These are phyloP conservation scores for Plicaturopsis crispa DNA, from an alignment of 768 basidiomycete species.

Conservation along the genomic window DNA sequence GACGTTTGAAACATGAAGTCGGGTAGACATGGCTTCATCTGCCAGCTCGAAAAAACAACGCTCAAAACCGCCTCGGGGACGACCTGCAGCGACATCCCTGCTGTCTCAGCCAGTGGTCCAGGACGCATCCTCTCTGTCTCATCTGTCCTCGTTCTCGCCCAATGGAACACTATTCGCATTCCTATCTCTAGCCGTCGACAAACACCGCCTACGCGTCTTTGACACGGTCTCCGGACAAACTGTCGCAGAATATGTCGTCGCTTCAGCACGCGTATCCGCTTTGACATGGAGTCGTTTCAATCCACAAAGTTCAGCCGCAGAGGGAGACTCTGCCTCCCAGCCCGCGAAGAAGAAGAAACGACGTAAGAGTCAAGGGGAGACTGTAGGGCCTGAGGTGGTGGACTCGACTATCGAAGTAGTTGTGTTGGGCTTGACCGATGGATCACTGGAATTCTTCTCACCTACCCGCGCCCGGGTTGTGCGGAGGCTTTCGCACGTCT, in stretches of 20 bases:
- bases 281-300: constrained; percentile 51
- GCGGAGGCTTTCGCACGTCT: constrained; percentile 46
- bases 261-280: constrained; percentile 46
- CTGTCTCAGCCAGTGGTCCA: constrained; percentile 50
- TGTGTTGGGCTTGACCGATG: constrained; percentile 54
- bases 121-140: constrained; percentile 32
- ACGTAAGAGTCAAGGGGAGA: constrained; percentile 31
- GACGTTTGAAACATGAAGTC: neutral
- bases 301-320: constrained; percentile 23
- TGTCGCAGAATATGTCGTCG: constrained; percentile 49
- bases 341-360: constrained; percentile 49
- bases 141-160: constrained; percentile 54
- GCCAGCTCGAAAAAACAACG: constrained; percentile 45
- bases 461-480: constrained; percentile 50
- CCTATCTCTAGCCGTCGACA: constrained; percentile 61
- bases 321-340: constrained; percentile 17
- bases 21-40: constrained; percentile 29
- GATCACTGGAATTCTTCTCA: constrained; percentile 53
- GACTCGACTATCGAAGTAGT: constrained; percentile 32
- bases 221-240: constrained; percentile 47
- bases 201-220: constrained; percentile 62
- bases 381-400: constrained; percentile 16
- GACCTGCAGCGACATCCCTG: constrained; percentile 44
- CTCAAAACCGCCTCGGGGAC: constrained; percentile 43
- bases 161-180: constrained; percentile 50